Base-by-base conservation (phyloP, 2,329 filamentous ascomycete genomes). In the Magnaporthiopsis incrustans region DNA sequence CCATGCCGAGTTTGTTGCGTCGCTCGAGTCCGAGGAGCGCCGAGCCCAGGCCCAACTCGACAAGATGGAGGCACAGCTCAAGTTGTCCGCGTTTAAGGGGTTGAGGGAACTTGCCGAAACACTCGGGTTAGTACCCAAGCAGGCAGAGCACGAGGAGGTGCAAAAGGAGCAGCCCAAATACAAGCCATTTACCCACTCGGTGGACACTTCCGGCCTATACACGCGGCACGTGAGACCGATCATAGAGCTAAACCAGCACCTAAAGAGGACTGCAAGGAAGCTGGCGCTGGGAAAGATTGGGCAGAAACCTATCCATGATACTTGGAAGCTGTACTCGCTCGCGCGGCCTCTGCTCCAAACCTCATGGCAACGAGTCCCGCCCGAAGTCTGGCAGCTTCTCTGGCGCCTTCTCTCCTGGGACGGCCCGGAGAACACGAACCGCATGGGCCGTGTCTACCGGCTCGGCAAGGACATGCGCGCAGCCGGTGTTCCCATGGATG, bases 391-490 rank as follows among this genome's bases (percentile, higher is more conserved):
- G 85, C 76, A 83, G n/a, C 72, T 86, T 2, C 73, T 94, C 11
- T 94, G 89, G 89, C 77, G 81, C 35, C 74, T 84, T 2, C 77
- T 88, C 58, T 84, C 86, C 1, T 79, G 80, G 59, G 77, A 82
- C 57, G 72, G 75, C 12, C 67, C 77, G 44, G 75, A 77, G 59
- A 82, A 85, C 71, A 73, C 81, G 59, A 78, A 85, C 67, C 83
- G 86, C 35, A 81, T 89, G 71, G 75, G 80, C 7, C 87, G 89
- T 70, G 74, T 91, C 35, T 83, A 83, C 65, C 76, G 79, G 38
- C 78, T 94, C 3, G 81, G 85, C 6, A 81, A 86, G 69, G 89
- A 92, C 70, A 88, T 91, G 79, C 78, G 80, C 64, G 79, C 82
- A 6, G 82, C 83, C 25, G 85, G 84, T 10, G 78, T 84, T 61